Evolutionary conservation across 2,329 filamentous ascomycete species (phyloP).

Genomic region (Pseudocercospora eumusae): DNA sequence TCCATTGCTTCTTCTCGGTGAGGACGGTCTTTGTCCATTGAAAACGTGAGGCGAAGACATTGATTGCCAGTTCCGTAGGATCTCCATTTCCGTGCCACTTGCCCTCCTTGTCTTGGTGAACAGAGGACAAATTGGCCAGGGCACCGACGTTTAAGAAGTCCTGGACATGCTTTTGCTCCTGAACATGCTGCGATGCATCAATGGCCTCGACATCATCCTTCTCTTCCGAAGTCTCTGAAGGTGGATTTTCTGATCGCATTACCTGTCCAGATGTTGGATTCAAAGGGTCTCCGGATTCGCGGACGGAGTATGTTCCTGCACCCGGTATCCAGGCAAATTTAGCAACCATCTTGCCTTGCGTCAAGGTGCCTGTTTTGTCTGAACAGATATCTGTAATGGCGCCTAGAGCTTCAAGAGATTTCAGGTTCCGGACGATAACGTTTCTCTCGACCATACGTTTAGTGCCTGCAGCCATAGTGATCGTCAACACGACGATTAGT

Average conservation of each 20-base stretch:
- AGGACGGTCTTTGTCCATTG: constrained; percentile 29
- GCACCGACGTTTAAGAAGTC: constrained; percentile 60
- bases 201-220: constrained; percentile 46
- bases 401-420: constrained; percentile 64
- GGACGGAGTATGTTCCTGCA: constrained; percentile 62
- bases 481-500: constrained; percentile 41
- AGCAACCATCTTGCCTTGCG: constrained; percentile 61
- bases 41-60: constrained; percentile 71
- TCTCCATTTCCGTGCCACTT: constrained; percentile 66
- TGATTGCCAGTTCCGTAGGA: constrained; percentile 72
- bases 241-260: constrained; percentile 36
- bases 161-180: too few relatives aligned
- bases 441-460: constrained; percentile 64
- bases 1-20: constrained; percentile 37
- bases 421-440: constrained; percentile 66
- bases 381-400: constrained; percentile 24
- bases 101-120: constrained; percentile 58
- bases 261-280: constrained; percentile 64
- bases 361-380: constrained; percentile 44
- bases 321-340: constrained; percentile 62
- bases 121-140: constrained; percentile 65
- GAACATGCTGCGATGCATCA: constrained; percentile 43
- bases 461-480: constrained; percentile 52
- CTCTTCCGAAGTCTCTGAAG: constrained; percentile 19
- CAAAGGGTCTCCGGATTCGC: constrained; percentile 57